phyloP scores from a whole-genome alignment of 345 rosid species.

The Citrus australasica region DNA sequence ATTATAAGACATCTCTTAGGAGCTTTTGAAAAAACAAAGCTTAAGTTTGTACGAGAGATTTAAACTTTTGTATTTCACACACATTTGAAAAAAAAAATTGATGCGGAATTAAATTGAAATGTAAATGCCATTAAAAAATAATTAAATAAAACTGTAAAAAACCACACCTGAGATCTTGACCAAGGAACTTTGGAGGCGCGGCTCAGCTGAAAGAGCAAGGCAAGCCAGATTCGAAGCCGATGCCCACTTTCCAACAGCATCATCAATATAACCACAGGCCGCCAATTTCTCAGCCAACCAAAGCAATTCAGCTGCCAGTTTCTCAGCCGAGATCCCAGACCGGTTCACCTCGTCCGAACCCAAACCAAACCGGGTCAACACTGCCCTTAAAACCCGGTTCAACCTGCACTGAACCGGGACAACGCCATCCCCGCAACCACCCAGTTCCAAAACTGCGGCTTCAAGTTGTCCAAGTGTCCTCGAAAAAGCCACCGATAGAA shows the following conservation, averaged over 20 bases:
- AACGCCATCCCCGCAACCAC: neutral
- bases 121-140: no score
- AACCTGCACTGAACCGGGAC: slow-evolving; percentile 27
- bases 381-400: slow-evolving; percentile 44
- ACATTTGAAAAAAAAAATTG: no score
- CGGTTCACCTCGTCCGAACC: slow-evolving; percentile 34
- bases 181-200: slow-evolving; percentile 64
- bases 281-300: slow-evolving; percentile 80
- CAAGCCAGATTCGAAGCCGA: slow-evolving; percentile 68
- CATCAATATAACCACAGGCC: slow-evolving; percentile 63
- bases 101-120: no score
- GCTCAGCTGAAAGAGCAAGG: slow-evolving; percentile 70
- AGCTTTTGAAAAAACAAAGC: no score
- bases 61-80: no score
- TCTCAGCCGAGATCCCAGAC: slow-evolving; percentile 48
- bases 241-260: slow-evolving; percentile 81
- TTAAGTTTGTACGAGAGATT: no score
- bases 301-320: slow-evolving; percentile 77
- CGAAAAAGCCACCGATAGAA: slow-evolving; percentile 58
- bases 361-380: slow-evolving; percentile 14
- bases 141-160: no score
- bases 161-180: slow-evolving; percentile 65
- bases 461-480: slow-evolving; percentile 61
- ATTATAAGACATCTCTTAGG: no score
- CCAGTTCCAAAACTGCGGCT: slow-evolving; percentile 35